phyloP scores from a whole-genome alignment of 2,329 filamentous ascomycete species.

The Pestalotiopsis sp. region DNA sequence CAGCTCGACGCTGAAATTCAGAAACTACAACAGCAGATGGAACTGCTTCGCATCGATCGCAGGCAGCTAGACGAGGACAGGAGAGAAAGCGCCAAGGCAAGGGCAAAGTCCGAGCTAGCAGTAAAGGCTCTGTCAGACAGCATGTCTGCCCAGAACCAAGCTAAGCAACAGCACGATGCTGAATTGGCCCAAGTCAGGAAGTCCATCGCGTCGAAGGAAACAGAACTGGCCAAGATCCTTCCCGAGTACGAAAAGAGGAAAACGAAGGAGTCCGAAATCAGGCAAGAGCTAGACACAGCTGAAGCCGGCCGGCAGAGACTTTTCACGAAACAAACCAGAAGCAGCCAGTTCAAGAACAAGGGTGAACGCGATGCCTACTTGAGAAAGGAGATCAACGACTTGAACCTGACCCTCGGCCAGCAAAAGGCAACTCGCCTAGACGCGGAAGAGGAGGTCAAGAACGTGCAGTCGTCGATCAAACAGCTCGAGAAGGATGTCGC shows the following conservation, averaged over 20 bases:
- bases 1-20: conserved; percentile 78
- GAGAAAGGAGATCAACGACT: conserved; percentile 75
- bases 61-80: conserved; percentile 87
- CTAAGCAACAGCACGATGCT: conserved; percentile 67
- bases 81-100: conserved; percentile 73
- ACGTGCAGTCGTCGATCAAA: conserved; percentile 70
- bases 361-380: conserved; percentile 84
- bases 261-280: conserved; percentile 69
- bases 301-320: conserved; percentile 76
- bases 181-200: conserved; percentile 72
- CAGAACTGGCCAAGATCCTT: conserved; percentile 71
- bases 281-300: conserved; percentile 71
- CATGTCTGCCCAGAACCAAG: conserved; percentile 74
- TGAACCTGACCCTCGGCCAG: conserved; percentile 72
- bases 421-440: conserved; percentile 85
- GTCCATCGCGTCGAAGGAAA: conserved; percentile 75
- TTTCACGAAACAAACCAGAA: conserved; percentile 89
- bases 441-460: conserved; percentile 77
- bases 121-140: conserved; percentile 82
- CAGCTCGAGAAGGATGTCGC: conserved; percentile 73
- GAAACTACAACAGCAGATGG: conserved; percentile 77
- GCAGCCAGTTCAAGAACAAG: conserved; percentile 84
- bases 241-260: conserved; percentile 76
- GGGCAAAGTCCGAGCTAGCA: conserved; percentile 84
- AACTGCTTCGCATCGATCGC: conserved; percentile 82